These are phyloP conservation scores for Heritiera littoralis DNA, from an alignment of 345 rosid genomes.

Conservation along the genomic window DNA sequence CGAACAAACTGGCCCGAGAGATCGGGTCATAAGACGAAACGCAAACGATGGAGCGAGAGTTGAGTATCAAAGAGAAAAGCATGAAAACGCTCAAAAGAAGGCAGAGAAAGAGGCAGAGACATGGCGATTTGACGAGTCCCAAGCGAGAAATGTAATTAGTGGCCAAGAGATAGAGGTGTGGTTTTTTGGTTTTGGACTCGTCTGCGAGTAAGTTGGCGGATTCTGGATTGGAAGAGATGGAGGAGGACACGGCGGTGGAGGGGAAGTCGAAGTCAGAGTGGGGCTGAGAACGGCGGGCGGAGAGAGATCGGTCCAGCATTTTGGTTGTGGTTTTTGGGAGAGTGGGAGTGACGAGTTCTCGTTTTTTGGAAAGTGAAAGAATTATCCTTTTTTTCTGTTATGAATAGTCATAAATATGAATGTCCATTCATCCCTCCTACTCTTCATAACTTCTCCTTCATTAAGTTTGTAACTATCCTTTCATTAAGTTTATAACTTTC, in stretches of 20 bases:
- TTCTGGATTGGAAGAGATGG: slow-evolving; percentile 42
- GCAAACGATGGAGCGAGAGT: slow-evolving; percentile 67
- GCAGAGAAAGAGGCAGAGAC: slow-evolving; percentile 48
- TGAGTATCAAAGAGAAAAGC: slow-evolving; percentile 36
- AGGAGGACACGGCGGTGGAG: slow-evolving; percentile 27
- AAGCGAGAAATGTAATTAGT: slow-evolving; percentile 52
- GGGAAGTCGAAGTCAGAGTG: slow-evolving; percentile 47
- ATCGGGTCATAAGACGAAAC: slow-evolving; percentile 63
- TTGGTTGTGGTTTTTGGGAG: slow-evolving; percentile 15
- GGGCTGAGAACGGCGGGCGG: slow-evolving; percentile 30
- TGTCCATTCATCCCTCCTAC: no score
- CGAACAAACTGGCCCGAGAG: slow-evolving; percentile 73
- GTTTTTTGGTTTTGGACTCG: slow-evolving; percentile 69
- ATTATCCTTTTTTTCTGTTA: no score
- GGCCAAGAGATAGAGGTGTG: slow-evolving; percentile 49
- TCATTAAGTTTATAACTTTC: no score
- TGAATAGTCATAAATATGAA: no score
- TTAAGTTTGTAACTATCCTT: no score
- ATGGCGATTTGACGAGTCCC: slow-evolving; percentile 50
- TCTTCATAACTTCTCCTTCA: no score
- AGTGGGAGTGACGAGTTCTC: background rate
- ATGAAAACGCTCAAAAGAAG: slow-evolving; percentile 17
- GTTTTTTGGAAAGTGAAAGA: background rate
- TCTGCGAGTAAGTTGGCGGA: slow-evolving; percentile 33
- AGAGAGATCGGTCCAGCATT: slow-evolving; percentile 60